Conservation (phyloP, 371 early-diverging fungal species). For the Mortierella sp. region DNA sequence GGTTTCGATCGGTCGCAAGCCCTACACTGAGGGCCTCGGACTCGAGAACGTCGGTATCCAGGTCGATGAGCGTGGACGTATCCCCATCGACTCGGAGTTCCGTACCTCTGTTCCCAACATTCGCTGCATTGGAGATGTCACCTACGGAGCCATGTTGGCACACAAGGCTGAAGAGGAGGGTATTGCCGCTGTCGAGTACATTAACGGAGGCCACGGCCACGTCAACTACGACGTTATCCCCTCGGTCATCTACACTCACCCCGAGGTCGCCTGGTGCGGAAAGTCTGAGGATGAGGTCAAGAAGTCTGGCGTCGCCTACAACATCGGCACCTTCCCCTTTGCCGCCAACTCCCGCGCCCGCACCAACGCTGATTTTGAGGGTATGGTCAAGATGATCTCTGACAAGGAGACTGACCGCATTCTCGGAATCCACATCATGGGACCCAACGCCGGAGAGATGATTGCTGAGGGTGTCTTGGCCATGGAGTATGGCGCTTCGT, state of each 20-base stretch:
- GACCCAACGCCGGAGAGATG: constrained; percentile 99
- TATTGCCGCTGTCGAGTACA: constrained; percentile 96
- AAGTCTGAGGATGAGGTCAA: constrained; percentile 95
- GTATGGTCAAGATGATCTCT: constrained; percentile 95
- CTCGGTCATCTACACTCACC: constrained; percentile 98
- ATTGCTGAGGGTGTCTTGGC: constrained; percentile 98
- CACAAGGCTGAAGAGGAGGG: constrained; percentile 99
- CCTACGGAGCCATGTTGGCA: constrained; percentile 98
- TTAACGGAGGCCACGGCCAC: constrained; percentile 94
- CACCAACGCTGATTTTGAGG: constrained; percentile 96
- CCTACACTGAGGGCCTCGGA: constrained; percentile 94
- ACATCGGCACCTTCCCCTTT: constrained; percentile 95
- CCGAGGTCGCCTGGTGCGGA: constrained; percentile 99
- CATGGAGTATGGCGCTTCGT: constrained; percentile 97
- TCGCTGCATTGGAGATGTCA: constrained; percentile 98
- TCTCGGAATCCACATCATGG: constrained; percentile 97
- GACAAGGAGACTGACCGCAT: constrained; percentile 97
- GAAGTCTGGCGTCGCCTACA: constrained; percentile 87
- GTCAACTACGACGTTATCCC: constrained; percentile 99
- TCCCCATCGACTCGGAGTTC: constrained; percentile 91
- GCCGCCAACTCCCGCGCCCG: constrained; percentile 98
- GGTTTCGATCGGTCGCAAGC: constrained; percentile 96
- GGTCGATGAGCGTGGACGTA: constrained; percentile 91
- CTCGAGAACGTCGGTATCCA: constrained; percentile 92
- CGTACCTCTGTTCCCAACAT: constrained; percentile 91